Evolutionary conservation across 495 filamentous ascomycete genomes (phyloP), one percentile per base, ranked within the genome.

Genomic region (Aspergillus nidulans): DNA sequence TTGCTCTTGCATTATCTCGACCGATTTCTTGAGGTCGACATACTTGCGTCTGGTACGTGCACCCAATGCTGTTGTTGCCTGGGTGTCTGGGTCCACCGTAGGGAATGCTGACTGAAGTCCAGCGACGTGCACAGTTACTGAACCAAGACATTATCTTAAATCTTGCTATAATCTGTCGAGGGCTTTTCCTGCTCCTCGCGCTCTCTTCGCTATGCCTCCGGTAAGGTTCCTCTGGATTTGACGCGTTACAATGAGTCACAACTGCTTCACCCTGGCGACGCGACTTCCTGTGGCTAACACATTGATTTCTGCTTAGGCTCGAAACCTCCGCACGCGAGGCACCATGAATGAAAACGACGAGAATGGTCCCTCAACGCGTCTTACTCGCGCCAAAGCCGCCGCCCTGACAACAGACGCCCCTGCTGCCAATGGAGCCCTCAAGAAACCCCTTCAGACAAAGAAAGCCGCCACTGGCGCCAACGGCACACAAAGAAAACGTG

Each of bases 291-390:
- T 30, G 42, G 32, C 34, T 55, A 16, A 46, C 46, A 40, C 19
- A 62, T 63, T 66, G 46, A 63, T 57, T 20, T 12, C 25, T 25
- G 20, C 52, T 25, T 59, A 85, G 82, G 76, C 72, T 65, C 79
- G 85, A 58, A 71, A 73, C 49, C 69, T 79, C 61, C 78, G 85
- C 59, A 76, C 77, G 52, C 84, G 91, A 72, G 79, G 82, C 60
- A 73, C 85, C 55, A 85, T 85, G 63, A 92, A 97, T 68, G 91
- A 96, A 73, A 96, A 96, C 64, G 94, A 96, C 65, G 94, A 97
- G 78, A 96, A 95, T 63, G 74, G 70, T 43, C 83, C 78, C 21
- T 83, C 87, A 53, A 86, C 84, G 69, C 91, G 92, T 72, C 63
- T 97, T 65, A 98, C 94, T 49, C 81, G 94, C 69, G 92, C 95